These are phyloP conservation scores for Verticillium tricorpus DNA, from an alignment of 2,329 filamentous ascomycete genomes.

Conservation along the genomic window DNA sequence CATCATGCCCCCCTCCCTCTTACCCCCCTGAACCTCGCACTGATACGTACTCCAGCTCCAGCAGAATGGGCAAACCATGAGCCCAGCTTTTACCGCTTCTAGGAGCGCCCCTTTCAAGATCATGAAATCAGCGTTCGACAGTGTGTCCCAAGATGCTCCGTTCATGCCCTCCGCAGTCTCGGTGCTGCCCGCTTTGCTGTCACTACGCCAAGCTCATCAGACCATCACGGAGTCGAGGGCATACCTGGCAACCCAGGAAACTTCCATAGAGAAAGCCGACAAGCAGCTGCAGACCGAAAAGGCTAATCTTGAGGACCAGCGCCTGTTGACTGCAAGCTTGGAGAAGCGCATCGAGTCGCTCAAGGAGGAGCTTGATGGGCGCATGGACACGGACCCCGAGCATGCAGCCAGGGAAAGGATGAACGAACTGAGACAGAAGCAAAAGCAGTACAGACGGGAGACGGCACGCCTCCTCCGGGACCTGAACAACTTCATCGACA, in stretches of 20 bases:
- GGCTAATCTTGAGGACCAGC: slow-evolving; percentile 48
- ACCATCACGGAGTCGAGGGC: slow-evolving; percentile 60
- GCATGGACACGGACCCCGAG: slow-evolving; percentile 53
- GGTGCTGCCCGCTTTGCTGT: slow-evolving; percentile 65
- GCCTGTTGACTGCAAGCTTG: slow-evolving; percentile 48
- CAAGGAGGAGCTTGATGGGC: slow-evolving; percentile 50
- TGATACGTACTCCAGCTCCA: slow-evolving; percentile 15
- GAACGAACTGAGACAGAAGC: slow-evolving; percentile 54
- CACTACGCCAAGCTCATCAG: slow-evolving; percentile 61
- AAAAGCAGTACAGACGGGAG: slow-evolving; percentile 55
- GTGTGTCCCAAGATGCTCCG: slow-evolving; percentile 56
- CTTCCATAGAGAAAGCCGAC: slow-evolving; percentile 36
- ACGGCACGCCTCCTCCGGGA: slow-evolving; percentile 57
- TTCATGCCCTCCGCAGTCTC: slow-evolving; percentile 65
- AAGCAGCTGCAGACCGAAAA: slow-evolving; percentile 47
- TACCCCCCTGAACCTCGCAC: neutral
- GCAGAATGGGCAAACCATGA: slow-evolving; percentile 3
- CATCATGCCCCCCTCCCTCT: neutral
- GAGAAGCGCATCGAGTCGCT: slow-evolving; percentile 56
- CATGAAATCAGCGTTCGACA: slow-evolving; percentile 62
- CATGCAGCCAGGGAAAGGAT: slow-evolving; percentile 61
- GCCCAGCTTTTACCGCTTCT: slow-evolving; percentile 1
- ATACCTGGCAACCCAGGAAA: slow-evolving; percentile 45
- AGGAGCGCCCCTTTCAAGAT: slow-evolving; percentile 31
- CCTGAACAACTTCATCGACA: slow-evolving; percentile 67